Evolutionary conservation across 2,329 filamentous ascomycete species (phyloP).

Genomic region (Hymenoscyphus fructigenus): DNA sequence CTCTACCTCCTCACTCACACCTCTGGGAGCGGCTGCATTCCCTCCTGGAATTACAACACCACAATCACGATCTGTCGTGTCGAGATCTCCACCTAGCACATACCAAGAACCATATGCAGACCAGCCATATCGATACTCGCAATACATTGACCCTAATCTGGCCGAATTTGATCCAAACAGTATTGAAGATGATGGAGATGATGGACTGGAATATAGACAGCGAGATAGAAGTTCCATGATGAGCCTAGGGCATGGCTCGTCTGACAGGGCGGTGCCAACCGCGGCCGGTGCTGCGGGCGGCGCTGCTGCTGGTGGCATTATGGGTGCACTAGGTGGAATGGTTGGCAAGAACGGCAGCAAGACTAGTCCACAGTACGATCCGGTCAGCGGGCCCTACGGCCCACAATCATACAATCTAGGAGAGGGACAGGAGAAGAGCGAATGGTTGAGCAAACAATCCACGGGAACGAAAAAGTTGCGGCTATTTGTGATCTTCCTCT

Average conservation of each 20-base stretch:
- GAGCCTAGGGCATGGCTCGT: constrained; percentile 30
- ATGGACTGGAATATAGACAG: constrained; percentile 63
- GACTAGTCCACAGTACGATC: constrained; percentile 29
- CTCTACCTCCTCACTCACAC: constrained; percentile 32
- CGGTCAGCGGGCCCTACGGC: constrained; percentile 24
- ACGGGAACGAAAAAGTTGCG: constrained; percentile 64
- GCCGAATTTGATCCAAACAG: constrained; percentile 61
- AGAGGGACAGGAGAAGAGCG: constrained; percentile 56
- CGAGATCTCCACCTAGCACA: constrained; percentile 28
- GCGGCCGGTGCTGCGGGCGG: constrained; percentile 36
- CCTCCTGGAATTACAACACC: constrained; percentile 32
- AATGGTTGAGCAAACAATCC: constrained; percentile 61
- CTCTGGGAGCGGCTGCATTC: constrained; percentile 34
- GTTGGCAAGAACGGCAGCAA: constrained; percentile 30
- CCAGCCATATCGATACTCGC: constrained; percentile 31
- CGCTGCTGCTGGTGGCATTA: constrained; percentile 43
- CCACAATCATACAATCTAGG: constrained; percentile 27
- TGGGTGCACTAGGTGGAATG: constrained; percentile 32
- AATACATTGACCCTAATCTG: constrained; percentile 33
- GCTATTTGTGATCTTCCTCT: constrained; percentile 64
- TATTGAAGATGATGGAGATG: constrained; percentile 85
- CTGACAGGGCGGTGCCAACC: constrained; percentile 19
- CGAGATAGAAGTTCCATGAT: constrained; percentile 54
- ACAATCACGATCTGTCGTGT: constrained; percentile 28
- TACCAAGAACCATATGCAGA: constrained; percentile 33